Conservation (phyloP, 257 asterid species). For the Mitragyna speciosa region DNA sequence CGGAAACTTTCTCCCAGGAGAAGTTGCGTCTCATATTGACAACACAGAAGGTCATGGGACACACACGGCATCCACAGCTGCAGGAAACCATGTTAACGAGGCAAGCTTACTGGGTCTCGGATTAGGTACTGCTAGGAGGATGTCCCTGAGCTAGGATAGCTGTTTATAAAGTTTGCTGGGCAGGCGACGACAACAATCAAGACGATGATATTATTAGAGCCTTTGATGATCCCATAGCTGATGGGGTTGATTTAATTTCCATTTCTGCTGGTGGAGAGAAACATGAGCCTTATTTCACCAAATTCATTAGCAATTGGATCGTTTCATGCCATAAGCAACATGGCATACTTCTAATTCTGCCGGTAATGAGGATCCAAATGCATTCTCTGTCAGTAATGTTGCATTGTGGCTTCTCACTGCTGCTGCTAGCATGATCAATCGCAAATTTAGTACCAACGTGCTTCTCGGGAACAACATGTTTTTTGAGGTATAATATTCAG, state of each 20-base stretch:
- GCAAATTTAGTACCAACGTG: too few relatives aligned
- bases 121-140: slow-evolving; percentile 19
- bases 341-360: too few relatives aligned
- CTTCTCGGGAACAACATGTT: too few relatives aligned
- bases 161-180: slow-evolving; percentile 29
- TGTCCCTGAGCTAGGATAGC: slow-evolving; percentile 19
- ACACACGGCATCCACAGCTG: slow-evolving; percentile 64
- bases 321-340: too few relatives aligned
- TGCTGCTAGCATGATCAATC: too few relatives aligned
- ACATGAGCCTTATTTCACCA: too few relatives aligned
- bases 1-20: slow-evolving; percentile 14
- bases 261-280: too few relatives aligned
- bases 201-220: slow-evolving; percentile 20
- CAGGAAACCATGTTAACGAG: slow-evolving; percentile 29
- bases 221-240: neutral
- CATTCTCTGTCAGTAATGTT: too few relatives aligned
- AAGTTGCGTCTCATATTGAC: slow-evolving; percentile 51
- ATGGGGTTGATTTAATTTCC: neutral
- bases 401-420: too few relatives aligned
- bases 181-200: neutral
- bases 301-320: too few relatives aligned
- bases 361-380: too few relatives aligned
- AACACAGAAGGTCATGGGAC: slow-evolving; percentile 63
- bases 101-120: slow-evolving; percentile 21
- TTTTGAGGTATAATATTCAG: too few relatives aligned